Evolutionary conservation across 106 monocot species (phyloP).

Genomic region (Platanthera guangdongensis): DNA sequence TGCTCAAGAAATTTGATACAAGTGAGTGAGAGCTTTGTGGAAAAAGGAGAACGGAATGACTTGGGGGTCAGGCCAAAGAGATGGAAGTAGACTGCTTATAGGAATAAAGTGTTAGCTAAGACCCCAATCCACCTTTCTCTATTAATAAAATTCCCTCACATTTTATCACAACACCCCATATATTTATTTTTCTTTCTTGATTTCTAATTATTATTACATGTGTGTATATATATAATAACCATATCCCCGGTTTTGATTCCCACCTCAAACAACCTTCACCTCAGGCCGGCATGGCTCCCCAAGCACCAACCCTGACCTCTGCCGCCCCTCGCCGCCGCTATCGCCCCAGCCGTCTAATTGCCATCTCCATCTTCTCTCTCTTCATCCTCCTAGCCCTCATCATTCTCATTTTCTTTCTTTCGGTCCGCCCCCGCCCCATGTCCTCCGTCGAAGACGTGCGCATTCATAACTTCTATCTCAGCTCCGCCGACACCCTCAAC

Average conservation of each 20-base stretch:
- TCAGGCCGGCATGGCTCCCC: neutral
- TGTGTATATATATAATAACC: neutral
- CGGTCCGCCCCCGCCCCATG: conserved; percentile 42
- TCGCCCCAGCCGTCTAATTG: conserved; percentile 21
- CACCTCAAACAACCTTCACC: neutral
- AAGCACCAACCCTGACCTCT: neutral
- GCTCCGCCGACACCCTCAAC: conserved; percentile 34
- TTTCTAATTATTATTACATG: too few species aligned
- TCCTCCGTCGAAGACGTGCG: conserved; percentile 46
- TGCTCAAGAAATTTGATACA: too few species aligned
- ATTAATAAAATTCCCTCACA: too few species aligned
- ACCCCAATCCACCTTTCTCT: neutral
- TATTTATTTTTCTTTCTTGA: too few species aligned
- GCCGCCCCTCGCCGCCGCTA: neutral
- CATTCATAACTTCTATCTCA: conserved; percentile 51
- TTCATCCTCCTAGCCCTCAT: conserved; percentile 35
- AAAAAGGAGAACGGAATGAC: too few species aligned
- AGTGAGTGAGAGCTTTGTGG: too few species aligned
- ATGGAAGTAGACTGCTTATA: neutral
- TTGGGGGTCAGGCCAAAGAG: neutral
- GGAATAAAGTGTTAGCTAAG: neutral
- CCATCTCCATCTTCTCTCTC: conserved; percentile 22
- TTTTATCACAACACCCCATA: too few species aligned
- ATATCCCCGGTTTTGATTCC: neutral
- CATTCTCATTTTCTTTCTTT: conserved; percentile 53